Percentiles rank a stretch among this genome's conserved stretches.
phyloP scores from a whole-genome alignment of 1,284 basidiomycete genomes.

The Fomitiporia mediterranea region DNA sequence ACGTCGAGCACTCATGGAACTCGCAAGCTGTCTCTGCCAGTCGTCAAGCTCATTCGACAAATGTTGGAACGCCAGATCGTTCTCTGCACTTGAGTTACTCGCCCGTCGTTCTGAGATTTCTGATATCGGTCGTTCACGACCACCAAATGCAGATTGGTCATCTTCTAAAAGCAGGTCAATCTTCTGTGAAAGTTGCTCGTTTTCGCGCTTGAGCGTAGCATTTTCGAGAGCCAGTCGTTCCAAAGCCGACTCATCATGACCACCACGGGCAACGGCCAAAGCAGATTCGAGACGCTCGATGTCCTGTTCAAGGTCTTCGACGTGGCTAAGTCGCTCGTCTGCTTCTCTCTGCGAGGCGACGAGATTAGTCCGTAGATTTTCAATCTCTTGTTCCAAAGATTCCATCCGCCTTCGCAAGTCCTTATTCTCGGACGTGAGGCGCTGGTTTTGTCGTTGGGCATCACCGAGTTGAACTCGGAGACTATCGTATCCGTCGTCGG shows the following conservation, averaged over 20 bases:
- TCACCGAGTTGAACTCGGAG: constrained; percentile 66
- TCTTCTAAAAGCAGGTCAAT: constrained; percentile 82
- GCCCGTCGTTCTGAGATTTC: constrained; percentile 56
- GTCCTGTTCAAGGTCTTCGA: constrained; percentile 77
- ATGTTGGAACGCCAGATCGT: constrained; percentile 66
- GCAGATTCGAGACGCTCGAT: constrained; percentile 75
- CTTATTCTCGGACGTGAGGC: constrained; percentile 65
- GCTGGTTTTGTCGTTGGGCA: constrained; percentile 67
- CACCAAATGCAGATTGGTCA: constrained; percentile 64
- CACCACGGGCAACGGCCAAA: constrained; percentile 69
- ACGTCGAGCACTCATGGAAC: constrained; percentile 66
- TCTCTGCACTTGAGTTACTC: constrained; percentile 80
- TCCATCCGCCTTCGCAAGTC: constrained; percentile 74
- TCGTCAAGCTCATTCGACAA: constrained; percentile 75
- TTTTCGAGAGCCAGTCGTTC: constrained; percentile 80
- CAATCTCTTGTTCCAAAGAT: constrained; percentile 69
- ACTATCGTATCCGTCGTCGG: constrained; percentile 61
- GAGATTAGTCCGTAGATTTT: constrained; percentile 68
- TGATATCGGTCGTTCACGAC: constrained; percentile 57
- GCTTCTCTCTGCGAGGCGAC: constrained; percentile 68
- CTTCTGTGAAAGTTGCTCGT: constrained; percentile 81
- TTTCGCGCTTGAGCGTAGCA: constrained; percentile 70
- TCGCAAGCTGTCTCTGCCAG: constrained; percentile 77
- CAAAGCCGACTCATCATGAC: constrained; percentile 61
- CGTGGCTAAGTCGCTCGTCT: constrained; percentile 68